Conservation (phyloP, 1,284 basidiomycete species). For the Ceratobasidium theobromae region DNA sequence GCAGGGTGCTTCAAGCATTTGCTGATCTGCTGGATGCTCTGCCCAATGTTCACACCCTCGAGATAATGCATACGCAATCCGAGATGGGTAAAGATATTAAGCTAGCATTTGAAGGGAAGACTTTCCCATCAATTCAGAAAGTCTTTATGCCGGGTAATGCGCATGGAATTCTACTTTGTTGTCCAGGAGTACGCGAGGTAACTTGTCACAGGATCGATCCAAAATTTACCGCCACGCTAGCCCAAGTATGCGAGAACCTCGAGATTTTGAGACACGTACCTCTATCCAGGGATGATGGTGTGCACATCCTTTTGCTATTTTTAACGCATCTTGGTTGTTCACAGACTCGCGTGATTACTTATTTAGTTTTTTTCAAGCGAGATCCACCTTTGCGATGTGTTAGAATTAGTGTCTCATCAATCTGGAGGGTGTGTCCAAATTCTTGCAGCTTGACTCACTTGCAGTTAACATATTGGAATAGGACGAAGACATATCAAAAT, state of each 20-base stretch:
- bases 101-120: background rate
- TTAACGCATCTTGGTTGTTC: too few species aligned
- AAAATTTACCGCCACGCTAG: background rate
- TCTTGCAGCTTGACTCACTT: too few species aligned
- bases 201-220: background rate
- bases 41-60: background rate
- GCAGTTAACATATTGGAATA: too few species aligned
- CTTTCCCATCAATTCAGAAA: background rate
- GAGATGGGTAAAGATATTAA: background rate
- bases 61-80: background rate
- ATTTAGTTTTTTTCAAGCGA: too few species aligned
- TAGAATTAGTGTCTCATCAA: too few species aligned
- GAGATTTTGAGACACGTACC: too few species aligned
- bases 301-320: too few species aligned
- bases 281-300: too few species aligned
- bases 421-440: too few species aligned
- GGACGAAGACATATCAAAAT: background rate
- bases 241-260: background rate
- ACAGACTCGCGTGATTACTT: too few species aligned
- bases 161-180: background rate
- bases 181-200: constrained; percentile 5
- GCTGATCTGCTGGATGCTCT: background rate
- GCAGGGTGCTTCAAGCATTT: background rate
- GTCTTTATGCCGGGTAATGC: background rate
- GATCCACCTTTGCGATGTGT: too few species aligned